Base-by-base conservation (phyloP, 169 alveolate genomes). In the Hepatocystis sp. region DNA sequence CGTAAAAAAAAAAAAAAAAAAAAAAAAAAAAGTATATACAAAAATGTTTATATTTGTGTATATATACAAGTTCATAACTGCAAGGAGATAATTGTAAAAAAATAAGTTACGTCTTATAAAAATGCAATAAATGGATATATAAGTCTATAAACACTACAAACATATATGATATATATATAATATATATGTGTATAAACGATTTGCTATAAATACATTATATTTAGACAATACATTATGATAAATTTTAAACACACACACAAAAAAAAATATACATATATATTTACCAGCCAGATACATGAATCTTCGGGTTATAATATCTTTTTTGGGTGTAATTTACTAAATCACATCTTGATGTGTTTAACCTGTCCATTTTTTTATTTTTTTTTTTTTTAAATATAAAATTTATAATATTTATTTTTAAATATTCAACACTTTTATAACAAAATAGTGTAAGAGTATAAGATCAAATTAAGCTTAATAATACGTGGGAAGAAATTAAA, bases 221-320 rank as follows among this genome's bases (percentile, higher is more conserved):
- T n/a, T n/a, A n/a, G n/a, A n/a, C n/a, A n/a, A n/a, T n/a, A n/a
- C n/a, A n/a, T n/a, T n/a, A n/a, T n/a, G n/a, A n/a, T n/a, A n/a
- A n/a, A n/a, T n/a, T n/a, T n/a, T n/a, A n/a, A n/a, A n/a, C n/a
- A n/a, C n/a, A n/a, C n/a, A n/a, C n/a, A n/a, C n/a, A n/a, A n/a
- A n/a, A n/a, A n/a, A n/a, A n/a, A n/a, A n/a, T n/a, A n/a, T n/a
- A n/a, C n/a, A n/a, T n/a, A n/a, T n/a, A n/a, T n/a, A n/a, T n/a
- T n/a, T 34, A 71, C 86, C 86, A 71, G 17, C 86, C 86, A 25
- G 86, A 71, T 3, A 71, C 86, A 13, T 71, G 86, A 25, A 71
- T 76, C 46, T 71, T 71, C 8, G 86, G 86, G 86, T 71, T 71
- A 76, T 71, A 71, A 47, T 7, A 40, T 27, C 64, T 27, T n/a